phyloP scores from a whole-genome alignment of 2,329 filamentous ascomycete species.

The Beauveria caledonica region DNA sequence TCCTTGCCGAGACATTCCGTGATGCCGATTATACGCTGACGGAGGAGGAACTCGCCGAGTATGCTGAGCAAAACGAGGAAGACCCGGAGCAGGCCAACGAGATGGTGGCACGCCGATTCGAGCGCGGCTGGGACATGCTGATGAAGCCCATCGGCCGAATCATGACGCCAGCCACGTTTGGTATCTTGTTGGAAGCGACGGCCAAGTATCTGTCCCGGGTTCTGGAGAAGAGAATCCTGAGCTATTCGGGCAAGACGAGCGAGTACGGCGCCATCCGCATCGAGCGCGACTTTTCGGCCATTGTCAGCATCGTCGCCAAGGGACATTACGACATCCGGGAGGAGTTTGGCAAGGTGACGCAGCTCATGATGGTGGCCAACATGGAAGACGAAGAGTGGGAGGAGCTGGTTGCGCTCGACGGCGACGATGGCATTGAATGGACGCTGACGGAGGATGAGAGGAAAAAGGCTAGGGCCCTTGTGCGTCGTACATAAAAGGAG shows the following conservation, averaged over 20 bases:
- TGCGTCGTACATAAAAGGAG: conserved; percentile 24
- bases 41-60: conserved; percentile 51
- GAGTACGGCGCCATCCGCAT: conserved; percentile 74
- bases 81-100: conserved; percentile 50
- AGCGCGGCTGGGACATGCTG: conserved; percentile 75
- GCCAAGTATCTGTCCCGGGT: conserved; percentile 66
- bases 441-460: conserved; percentile 66
- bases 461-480: conserved; percentile 60
- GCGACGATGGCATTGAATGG: conserved; percentile 62
- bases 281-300: conserved; percentile 73
- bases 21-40: conserved; percentile 77
- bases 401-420: conserved; percentile 48
- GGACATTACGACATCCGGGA: conserved; percentile 74
- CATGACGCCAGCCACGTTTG: conserved; percentile 69
- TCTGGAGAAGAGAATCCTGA: conserved; percentile 82
- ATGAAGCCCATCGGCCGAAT: conserved; percentile 79
- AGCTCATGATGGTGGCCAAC: conserved; percentile 79
- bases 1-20: conserved; percentile 82
- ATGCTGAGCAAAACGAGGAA: conserved; percentile 45
- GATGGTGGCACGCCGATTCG: conserved; percentile 70
- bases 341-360: conserved; percentile 63
- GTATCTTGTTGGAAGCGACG: conserved; percentile 65
- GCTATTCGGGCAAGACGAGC: conserved; percentile 69
- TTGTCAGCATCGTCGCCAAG: conserved; percentile 58
- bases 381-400: conserved; percentile 98